Conservation (phyloP, 2,329 filamentous ascomycete species). For the Fusarium dimerum region DNA sequence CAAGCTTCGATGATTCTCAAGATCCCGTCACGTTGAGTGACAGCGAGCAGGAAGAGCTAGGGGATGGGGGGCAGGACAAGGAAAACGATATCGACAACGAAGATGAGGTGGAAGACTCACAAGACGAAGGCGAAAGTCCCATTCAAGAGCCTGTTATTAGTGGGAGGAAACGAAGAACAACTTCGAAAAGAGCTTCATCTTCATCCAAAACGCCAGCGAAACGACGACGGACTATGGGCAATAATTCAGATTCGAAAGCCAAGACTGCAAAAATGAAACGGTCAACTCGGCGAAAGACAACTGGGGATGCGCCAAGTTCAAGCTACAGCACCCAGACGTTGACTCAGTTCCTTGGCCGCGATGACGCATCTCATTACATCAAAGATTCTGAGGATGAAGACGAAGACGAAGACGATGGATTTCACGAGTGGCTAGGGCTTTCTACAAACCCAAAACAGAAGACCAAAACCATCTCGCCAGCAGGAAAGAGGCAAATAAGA, state of each 20-base stretch:
- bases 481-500: conserved; percentile 16
- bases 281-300: conserved; percentile 31
- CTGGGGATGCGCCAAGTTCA: conserved; percentile 34
- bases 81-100: conserved; percentile 12
- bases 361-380: conserved; percentile 25
- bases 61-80: conserved; percentile 17
- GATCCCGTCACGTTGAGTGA: conserved; percentile 30
- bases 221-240: conserved; percentile 31
- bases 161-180: conserved; percentile 25
- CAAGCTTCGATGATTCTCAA: conserved; percentile 34
- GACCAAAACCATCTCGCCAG: conserved; percentile 8
- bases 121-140: conserved; percentile 16
- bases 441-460: conserved; percentile 24
- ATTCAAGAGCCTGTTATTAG: conserved; percentile 23
- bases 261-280: conserved; percentile 18
- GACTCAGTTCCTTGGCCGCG: conserved; percentile 39
- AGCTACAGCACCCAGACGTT: conserved; percentile 45
- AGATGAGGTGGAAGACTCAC: conserved; percentile 17
- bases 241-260: conserved; percentile 21
- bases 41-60: conserved; percentile 28
- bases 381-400: conserved; percentile 43
- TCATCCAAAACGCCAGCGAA: conserved; percentile 20
- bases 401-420: conserved; percentile 36
- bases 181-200: conserved; percentile 10
- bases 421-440: conserved; percentile 36